phyloP scores from a whole-genome alignment of 768 basidiomycete species.

The Leccinum imitatum region DNA sequence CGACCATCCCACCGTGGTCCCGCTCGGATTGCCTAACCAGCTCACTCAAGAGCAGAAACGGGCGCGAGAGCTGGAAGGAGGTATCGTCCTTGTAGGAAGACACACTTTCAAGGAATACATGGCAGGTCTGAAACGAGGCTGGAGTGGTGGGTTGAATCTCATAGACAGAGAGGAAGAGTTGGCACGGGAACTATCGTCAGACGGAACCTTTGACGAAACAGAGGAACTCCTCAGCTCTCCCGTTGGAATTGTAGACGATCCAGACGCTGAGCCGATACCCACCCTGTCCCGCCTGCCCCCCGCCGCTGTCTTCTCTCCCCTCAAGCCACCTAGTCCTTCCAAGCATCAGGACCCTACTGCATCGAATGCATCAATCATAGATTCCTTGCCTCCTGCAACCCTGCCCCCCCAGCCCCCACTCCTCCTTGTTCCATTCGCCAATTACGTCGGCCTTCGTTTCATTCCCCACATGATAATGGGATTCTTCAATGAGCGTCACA shows the following conservation, averaged over 20 bases:
- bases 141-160: slow-evolving; percentile 69
- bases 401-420: slow-evolving; percentile 80
- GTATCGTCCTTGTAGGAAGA: slow-evolving; percentile 82
- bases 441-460: slow-evolving; percentile 78
- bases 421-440: slow-evolving; percentile 69
- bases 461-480: slow-evolving; percentile 89
- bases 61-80: slow-evolving; percentile 71
- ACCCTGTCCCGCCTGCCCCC: slow-evolving; percentile 38
- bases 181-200: slow-evolving; percentile 63
- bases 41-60: slow-evolving; percentile 51
- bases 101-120: slow-evolving; percentile 95
- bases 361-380: slow-evolving; percentile 25
- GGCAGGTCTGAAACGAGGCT: slow-evolving; percentile 81
- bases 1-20: slow-evolving; percentile 45
- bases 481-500: slow-evolving; percentile 86
- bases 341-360: slow-evolving; percentile 14
- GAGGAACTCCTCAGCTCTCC: slow-evolving; percentile 32
- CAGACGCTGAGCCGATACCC: slow-evolving; percentile 42
- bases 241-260: slow-evolving; percentile 25
- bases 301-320: slow-evolving; percentile 35
- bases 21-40: slow-evolving; percentile 51
- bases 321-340: slow-evolving; percentile 25
- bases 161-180: slow-evolving; percentile 72
- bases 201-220: slow-evolving; percentile 77
- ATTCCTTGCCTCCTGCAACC: slow-evolving; percentile 49